Evolutionary conservation across 179 eudicot species (phyloP).

Genomic region (Vitellaria paradoxa): DNA sequence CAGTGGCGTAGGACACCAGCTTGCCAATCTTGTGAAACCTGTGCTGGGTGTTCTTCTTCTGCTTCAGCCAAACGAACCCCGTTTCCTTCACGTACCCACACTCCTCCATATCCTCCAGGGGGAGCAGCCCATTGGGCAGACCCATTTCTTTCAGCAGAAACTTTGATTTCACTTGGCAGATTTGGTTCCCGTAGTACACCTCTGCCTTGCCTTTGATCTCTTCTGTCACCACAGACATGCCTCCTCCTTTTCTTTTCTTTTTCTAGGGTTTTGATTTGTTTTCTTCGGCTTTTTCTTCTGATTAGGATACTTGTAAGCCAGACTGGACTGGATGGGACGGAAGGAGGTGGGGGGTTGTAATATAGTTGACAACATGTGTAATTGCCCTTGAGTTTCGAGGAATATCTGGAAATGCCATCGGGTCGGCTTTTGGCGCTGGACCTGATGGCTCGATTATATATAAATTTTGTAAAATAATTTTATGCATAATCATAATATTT

Average conservation of each 20-base stretch:
- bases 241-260: background rate
- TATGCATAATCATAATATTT: too few relatives aligned
- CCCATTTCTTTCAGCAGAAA: conserved; percentile 43
- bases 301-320: background rate
- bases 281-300: background rate
- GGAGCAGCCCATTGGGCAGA: conserved; percentile 66
- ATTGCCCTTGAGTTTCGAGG: too few relatives aligned
- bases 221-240: conserved; percentile 59
- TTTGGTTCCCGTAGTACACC: conserved; percentile 41
- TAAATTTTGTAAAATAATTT: too few relatives aligned
- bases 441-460: too few relatives aligned
- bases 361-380: too few relatives aligned
- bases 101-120: conserved; percentile 38
- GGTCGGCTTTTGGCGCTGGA: too few relatives aligned
- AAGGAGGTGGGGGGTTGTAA: too few relatives aligned
- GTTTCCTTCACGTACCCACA: conserved; percentile 32
- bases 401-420: too few relatives aligned
- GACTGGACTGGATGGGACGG: too few relatives aligned
- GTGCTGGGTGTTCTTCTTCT: conserved; percentile 39
- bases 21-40: conserved; percentile 35
- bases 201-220: conserved; percentile 56
- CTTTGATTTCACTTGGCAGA: conserved; percentile 47
- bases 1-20: background rate
- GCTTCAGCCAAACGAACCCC: conserved; percentile 47
- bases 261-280: background rate